phyloP scores from a whole-genome alignment of 1,284 basidiomycete species.

The Irpex sp. region DNA sequence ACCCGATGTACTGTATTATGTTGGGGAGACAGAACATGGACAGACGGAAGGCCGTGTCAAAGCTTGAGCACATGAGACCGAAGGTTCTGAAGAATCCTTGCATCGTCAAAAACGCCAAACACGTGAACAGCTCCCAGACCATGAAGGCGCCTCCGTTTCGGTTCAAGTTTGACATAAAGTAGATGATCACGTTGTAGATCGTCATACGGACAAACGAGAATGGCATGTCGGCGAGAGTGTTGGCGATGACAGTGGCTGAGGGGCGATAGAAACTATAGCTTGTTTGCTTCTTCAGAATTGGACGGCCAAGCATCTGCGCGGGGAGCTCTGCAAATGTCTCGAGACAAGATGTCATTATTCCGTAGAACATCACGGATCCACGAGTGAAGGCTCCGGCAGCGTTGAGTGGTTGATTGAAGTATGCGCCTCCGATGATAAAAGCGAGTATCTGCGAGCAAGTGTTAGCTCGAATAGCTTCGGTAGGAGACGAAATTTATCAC shows the following conservation, averaged over 20 bases:
- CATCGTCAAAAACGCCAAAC: slow-evolving; percentile 58
- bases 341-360: slow-evolving; percentile 70
- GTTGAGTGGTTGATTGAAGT: slow-evolving; percentile 67
- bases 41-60: slow-evolving; percentile 60
- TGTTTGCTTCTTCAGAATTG: slow-evolving; percentile 72
- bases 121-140: slow-evolving; percentile 67
- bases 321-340: slow-evolving; percentile 78
- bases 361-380: slow-evolving; percentile 78
- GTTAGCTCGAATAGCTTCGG: background rate
- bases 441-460: slow-evolving; percentile 42
- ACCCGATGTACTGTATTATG: slow-evolving; percentile 66
- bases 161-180: slow-evolving; percentile 70
- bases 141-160: slow-evolving; percentile 65
- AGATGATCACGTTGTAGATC: slow-evolving; percentile 68
- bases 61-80: slow-evolving; percentile 60
- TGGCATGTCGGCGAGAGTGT: slow-evolving; percentile 75
- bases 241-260: slow-evolving; percentile 67
- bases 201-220: slow-evolving; percentile 65
- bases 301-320: slow-evolving; percentile 71
- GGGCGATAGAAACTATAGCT: slow-evolving; percentile 81
- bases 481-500: slow-evolving; percentile 17
- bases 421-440: slow-evolving; percentile 78
- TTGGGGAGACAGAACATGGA: slow-evolving; percentile 62
- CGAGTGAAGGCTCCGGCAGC: slow-evolving; percentile 85
- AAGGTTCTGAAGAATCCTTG: slow-evolving; percentile 76